phyloP scores from a whole-genome alignment of 2,329 filamentous ascomycete species.

The Aquanectria penicillioides region DNA sequence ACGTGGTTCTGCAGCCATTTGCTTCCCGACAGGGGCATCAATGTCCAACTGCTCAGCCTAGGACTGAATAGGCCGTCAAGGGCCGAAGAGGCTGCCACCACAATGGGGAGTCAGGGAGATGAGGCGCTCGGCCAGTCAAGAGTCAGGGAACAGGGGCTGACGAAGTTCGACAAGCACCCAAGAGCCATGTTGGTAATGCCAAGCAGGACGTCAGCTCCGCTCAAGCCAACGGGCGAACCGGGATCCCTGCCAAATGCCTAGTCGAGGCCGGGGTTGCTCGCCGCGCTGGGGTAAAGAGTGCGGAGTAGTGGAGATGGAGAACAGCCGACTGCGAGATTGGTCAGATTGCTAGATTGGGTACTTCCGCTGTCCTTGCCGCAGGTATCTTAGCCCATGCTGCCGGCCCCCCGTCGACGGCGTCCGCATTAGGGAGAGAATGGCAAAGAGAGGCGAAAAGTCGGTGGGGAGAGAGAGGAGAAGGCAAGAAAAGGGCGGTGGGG shows the following conservation, averaged over 20 bases:
- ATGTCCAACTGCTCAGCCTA: too few relatives aligned
- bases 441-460: not conserved
- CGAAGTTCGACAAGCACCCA: conserved; percentile 9
- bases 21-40: not conserved
- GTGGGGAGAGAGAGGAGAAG: not conserved
- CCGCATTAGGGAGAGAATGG: too few relatives aligned
- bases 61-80: conserved; percentile 1
- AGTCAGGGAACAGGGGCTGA: conserved; percentile 21
- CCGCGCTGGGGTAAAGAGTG: conserved; percentile 30
- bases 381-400: not conserved
- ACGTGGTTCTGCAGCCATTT: conserved; percentile 36
- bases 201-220: conserved; percentile 9
- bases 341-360: conserved; percentile 15
- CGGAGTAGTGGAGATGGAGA: conserved; percentile 38
- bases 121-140: conserved; percentile 18
- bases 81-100: conserved; percentile 7
- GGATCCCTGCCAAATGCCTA: not conserved
- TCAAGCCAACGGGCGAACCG: conserved; percentile 2
- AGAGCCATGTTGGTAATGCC: conserved; percentile 23
- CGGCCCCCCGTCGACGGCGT: too few relatives aligned
- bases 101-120: conserved; percentile 11
- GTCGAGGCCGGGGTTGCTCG: not conserved
- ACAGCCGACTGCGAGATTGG: conserved; percentile 20
- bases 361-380: not conserved
- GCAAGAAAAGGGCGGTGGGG: not conserved